Base-by-base conservation (phyloP, 352 stramenopile genomes). In the Globisporangium nodosum region DNA sequence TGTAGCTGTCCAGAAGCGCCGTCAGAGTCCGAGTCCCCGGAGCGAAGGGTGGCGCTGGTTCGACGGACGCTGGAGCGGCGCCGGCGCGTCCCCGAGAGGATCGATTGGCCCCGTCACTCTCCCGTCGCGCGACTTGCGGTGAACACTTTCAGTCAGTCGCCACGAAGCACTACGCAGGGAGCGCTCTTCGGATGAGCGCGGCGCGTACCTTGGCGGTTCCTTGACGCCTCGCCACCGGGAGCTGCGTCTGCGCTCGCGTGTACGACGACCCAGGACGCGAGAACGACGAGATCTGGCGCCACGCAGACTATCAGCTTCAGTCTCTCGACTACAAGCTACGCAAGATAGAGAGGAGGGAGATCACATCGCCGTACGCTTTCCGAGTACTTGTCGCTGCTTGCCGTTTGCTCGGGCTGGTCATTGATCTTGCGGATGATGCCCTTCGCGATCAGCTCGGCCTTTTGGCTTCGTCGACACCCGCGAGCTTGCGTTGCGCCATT, bases 241-340 rank as follows among this genome's bases (percentile, higher is more conserved):
- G 76, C 30, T 87, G 71, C 56, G 85, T 74, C 48, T 90, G 78
- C 9, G 78, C 80, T 46, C 78, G 61, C 24, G 68, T 76, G 61
- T 92, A 92, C 18, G 83, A 80, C 1, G 83, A 92, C 15, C 80
- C 83, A 12, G 83, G 83, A 9, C 83, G 74, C 4, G 83, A 92
- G 49, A 90, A 88, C 12, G 76, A 78, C 11, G 80, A 86, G 56
- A 92, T 81, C 82, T 92, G 58, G 1, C 7, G 21, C 8, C 39
- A 45, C 7, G 13, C 27, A 37, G 18, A 45, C 7, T 52, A 1
- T 52, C 37, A 43, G 37, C 35, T 42, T 3, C 9, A 16, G 3
- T 18, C 37, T 18, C 37, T 18, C 13, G 5, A 45, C 18, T 31
- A 5, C 24, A 12, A 37, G 30, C 30, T 15, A 13, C 18, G 1